Evolutionary conservation across 176 grass and related monocot species (phyloP).

Genomic region (Zoysia japonica): DNA sequence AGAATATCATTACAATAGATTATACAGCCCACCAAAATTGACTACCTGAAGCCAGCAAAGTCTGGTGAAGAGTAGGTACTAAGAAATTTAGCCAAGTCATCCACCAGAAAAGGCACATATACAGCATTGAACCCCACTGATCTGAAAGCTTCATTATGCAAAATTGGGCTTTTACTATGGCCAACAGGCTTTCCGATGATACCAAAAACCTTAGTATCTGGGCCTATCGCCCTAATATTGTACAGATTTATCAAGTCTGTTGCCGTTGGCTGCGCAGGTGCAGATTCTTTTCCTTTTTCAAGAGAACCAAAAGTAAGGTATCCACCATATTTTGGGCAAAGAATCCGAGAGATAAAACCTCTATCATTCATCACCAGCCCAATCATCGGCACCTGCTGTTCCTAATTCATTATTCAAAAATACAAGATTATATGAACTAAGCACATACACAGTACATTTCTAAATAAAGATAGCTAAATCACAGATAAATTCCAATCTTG

Average conservation of each 20-base stretch:
- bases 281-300: conserved; percentile 70
- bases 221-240: conserved; percentile 65
- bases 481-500: conserved; percentile 1
- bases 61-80: conserved; percentile 85
- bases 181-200: conserved; percentile 89
- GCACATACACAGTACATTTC: conserved; percentile 26
- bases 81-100: conserved; percentile 83
- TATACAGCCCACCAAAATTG: conserved; percentile 11
- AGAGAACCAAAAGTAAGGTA: conserved; percentile 93
- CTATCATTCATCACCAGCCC: conserved; percentile 95
- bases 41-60: conserved; percentile 95
- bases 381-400: conserved; percentile 89
- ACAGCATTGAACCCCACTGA: conserved; percentile 83
- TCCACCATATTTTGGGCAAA: conserved; percentile 92
- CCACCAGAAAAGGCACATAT: conserved; percentile 94
- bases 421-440: conserved; percentile 46
- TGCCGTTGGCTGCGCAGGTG: conserved; percentile 66
- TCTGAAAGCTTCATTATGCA: conserved; percentile 90
- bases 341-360: conserved; percentile 82
- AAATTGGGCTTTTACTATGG: conserved; percentile 93
- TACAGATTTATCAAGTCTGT: conserved; percentile 82
- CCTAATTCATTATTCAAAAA: conserved; percentile 73
- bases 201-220: conserved; percentile 85
- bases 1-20: conserved; percentile 4
- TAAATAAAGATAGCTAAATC: conserved; percentile 10